Evolutionary conservation across 495 filamentous ascomycete genomes (phyloP).

Genomic region (Thermothielavioides terrestris): DNA sequence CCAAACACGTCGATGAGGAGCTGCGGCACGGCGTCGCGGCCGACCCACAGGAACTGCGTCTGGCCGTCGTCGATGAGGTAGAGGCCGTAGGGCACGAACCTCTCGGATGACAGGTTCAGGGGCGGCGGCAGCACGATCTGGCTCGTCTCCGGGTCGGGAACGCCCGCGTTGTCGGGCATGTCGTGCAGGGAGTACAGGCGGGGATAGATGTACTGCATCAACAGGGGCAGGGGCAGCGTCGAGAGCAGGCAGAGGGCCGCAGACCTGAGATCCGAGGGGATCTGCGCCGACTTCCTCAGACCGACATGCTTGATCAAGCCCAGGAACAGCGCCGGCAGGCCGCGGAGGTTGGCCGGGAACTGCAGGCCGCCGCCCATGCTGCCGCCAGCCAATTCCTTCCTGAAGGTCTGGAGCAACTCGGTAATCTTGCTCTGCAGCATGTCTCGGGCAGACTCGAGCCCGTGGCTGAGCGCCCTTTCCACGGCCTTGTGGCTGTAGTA

Average conservation of each 20-base stretch:
- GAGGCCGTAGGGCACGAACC: slow-evolving; percentile 84
- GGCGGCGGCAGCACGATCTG: slow-evolving; percentile 81
- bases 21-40: slow-evolving; percentile 84
- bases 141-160: slow-evolving; percentile 74
- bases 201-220: slow-evolving; percentile 97
- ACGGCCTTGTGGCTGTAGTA: slow-evolving; percentile 98
- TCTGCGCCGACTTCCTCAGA: slow-evolving; percentile 89
- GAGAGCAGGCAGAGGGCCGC: slow-evolving; percentile 88
- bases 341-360: slow-evolving; percentile 86
- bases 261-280: slow-evolving; percentile 89
- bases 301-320: slow-evolving; percentile 94
- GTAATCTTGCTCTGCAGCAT: slow-evolving; percentile 80
- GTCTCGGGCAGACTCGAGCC: slow-evolving; percentile 84
- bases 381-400: slow-evolving; percentile 91
- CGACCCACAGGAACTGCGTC: slow-evolving; percentile 96
- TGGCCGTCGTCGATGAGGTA: slow-evolving; percentile 97
- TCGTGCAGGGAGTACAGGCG: slow-evolving; percentile 90
- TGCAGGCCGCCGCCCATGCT: slow-evolving; percentile 92
- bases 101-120: slow-evolving; percentile 78
- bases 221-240: slow-evolving; percentile 79
- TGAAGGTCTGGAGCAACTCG: slow-evolving; percentile 91
- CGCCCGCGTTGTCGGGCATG: slow-evolving; percentile 90
- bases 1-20: slow-evolving; percentile 87
- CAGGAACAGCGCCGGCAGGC: slow-evolving; percentile 80
- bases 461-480: slow-evolving; percentile 74